A percentile compares a stretch with the other conserved stretches of the same genome.
phyloP scores from a whole-genome alignment of 2,329 filamentous ascomycete species.

The Xylaria digitata region DNA sequence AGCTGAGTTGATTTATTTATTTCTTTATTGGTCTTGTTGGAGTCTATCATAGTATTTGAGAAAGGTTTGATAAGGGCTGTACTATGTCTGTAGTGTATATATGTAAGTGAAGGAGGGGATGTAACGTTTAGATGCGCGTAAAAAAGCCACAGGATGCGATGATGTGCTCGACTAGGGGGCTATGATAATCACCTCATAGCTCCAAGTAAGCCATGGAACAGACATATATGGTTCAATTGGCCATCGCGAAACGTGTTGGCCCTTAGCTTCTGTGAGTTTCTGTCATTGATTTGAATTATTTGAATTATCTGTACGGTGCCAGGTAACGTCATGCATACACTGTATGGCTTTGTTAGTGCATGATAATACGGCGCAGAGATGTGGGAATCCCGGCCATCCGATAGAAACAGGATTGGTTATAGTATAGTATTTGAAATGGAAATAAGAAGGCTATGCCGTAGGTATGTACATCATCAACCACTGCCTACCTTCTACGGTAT shows the following conservation, averaged over 20 bases:
- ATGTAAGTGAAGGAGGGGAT: not conserved
- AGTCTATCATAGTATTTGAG: slow-evolving; percentile 4
- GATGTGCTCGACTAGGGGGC: slow-evolving; percentile 6
- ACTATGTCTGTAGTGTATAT: too few relatives aligned
- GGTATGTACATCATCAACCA: not conserved
- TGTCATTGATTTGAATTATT: slow-evolving; percentile 12
- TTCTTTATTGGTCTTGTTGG: too few relatives aligned
- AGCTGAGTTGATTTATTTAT: too few relatives aligned
- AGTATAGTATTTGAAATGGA: not conserved
- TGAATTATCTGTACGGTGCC: not conserved
- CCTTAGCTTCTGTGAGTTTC: not conserved
- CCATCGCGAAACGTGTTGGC: not conserved
- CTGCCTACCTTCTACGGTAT: not conserved
- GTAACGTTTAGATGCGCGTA: not conserved
- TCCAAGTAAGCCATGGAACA: not conserved
- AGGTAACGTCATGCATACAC: not conserved
- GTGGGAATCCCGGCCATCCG: not conserved
- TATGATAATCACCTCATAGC: not conserved
- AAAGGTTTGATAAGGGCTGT: not conserved
- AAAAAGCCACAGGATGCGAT: not conserved
- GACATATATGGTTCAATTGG: slow-evolving; percentile 3
- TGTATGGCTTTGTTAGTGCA: slow-evolving; percentile 1
- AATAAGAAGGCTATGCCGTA: not conserved
- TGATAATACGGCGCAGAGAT: not conserved
- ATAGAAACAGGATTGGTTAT: not conserved